phyloP scores from a whole-genome alignment of 2,329 filamentous ascomycete genomes.

The Cladophialophora bantiana region DNA sequence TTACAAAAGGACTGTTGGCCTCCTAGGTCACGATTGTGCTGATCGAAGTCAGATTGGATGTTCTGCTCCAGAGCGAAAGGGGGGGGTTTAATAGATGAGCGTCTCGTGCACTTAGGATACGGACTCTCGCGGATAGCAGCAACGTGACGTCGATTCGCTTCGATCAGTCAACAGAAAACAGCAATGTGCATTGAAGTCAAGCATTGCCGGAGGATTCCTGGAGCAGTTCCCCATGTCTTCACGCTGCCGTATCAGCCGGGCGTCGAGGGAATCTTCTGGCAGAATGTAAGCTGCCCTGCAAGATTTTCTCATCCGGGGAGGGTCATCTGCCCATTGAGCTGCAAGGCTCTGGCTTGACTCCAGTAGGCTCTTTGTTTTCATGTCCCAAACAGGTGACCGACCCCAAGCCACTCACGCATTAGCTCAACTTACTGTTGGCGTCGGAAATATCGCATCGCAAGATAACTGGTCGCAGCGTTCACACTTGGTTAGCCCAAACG shows the following conservation, averaged over 20 bases:
- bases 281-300: slow-evolving; percentile 23
- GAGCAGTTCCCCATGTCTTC: neutral
- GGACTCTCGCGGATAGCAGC: slow-evolving; percentile 16
- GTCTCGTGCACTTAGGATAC: slow-evolving; percentile 1
- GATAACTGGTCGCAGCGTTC: slow-evolving; percentile 7
- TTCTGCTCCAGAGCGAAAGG: neutral
- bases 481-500: neutral
- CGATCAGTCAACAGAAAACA: neutral
- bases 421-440: slow-evolving; percentile 10
- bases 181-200: slow-evolving; percentile 2
- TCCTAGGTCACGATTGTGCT: slow-evolving; percentile 15
- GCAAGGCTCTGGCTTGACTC: slow-evolving; percentile 25
- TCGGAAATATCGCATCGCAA: slow-evolving; percentile 11
- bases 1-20: slow-evolving; percentile 11
- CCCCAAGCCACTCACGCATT: slow-evolving; percentile 22
- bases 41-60: neutral
- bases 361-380: slow-evolving; percentile 3
- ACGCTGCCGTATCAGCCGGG: slow-evolving; percentile 5
- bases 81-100: slow-evolving; percentile 18
- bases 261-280: slow-evolving; percentile 9
- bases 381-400: slow-evolving; percentile 16
- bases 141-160: slow-evolving; percentile 20
- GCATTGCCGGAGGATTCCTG: slow-evolving; percentile 6
- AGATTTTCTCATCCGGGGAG: slow-evolving; percentile 18
- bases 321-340: slow-evolving; percentile 22